A percentile compares a stretch with the other conserved stretches of the same genome.
Conservation (phyloP, 2,329 filamentous ascomycete genomes). For the Hortaea werneckii region DNA sequence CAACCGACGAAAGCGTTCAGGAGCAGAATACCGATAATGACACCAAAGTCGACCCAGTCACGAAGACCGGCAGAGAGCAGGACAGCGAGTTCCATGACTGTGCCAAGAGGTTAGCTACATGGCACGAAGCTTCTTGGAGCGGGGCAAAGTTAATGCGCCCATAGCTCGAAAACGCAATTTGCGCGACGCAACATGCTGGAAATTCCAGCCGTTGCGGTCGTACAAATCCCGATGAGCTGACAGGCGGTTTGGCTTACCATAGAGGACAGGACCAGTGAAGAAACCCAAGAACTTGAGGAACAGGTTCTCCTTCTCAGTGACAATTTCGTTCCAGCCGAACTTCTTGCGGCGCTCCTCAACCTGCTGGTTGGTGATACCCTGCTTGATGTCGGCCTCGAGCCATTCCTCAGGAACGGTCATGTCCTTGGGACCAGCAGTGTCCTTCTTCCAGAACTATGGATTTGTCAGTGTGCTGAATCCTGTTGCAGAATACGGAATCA, state of each 20-base stretch:
- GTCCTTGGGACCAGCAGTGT: slow-evolving; percentile 23
- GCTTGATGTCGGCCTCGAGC: slow-evolving; percentile 57
- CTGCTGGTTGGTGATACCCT: slow-evolving; percentile 50
- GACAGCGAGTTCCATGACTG: slow-evolving; percentile 69
- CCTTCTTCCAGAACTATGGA: slow-evolving; percentile 42
- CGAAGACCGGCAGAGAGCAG: slow-evolving; percentile 62
- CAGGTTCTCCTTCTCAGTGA: slow-evolving; percentile 65
- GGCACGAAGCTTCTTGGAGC: slow-evolving; percentile 1
- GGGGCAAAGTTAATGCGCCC: slow-evolving; percentile 17
- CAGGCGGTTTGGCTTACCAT: slow-evolving; percentile 45
- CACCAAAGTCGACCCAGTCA: slow-evolving; percentile 69
- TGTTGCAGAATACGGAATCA: not conserved
- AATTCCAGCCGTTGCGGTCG: slow-evolving; percentile 12
- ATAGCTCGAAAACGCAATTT: slow-evolving; percentile 5
- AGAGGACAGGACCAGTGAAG: slow-evolving; percentile 67
- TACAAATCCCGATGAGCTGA: slow-evolving; percentile 4
- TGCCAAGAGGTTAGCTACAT: slow-evolving; percentile 16
- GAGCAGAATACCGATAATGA: slow-evolving; percentile 64
- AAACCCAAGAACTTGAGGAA: slow-evolving; percentile 65
- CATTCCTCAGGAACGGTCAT: slow-evolving; percentile 52
- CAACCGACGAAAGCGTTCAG: slow-evolving; percentile 69
- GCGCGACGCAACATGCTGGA: too few relatives aligned
- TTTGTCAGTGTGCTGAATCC: slow-evolving; percentile 8
- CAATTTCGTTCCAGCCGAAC: slow-evolving; percentile 61
- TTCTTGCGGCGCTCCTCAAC: slow-evolving; percentile 56